These are phyloP conservation scores for Rhizopogon vesiculosus DNA, from an alignment of 768 basidiomycete species.

Conservation along the genomic window DNA sequence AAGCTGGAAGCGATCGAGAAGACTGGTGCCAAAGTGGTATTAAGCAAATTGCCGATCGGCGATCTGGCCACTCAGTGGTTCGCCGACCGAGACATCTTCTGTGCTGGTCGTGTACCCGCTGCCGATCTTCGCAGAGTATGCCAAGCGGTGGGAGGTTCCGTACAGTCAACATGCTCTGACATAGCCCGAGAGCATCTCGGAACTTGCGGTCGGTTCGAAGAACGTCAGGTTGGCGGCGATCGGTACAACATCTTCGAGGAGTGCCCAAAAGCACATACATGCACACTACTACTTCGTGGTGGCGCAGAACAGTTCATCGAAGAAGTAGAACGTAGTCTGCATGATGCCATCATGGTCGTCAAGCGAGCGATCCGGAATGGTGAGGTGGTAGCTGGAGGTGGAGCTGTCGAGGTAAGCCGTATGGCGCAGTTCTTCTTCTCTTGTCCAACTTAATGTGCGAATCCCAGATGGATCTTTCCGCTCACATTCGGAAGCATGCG, in stretches of 20 bases:
- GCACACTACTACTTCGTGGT: constrained; percentile 89
- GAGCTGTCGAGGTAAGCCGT: constrained; percentile 81
- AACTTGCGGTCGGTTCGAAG: constrained; percentile 89
- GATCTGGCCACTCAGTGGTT: constrained; percentile 99
- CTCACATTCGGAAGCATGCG: constrained; percentile 88
- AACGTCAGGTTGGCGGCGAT: constrained; percentile 95
- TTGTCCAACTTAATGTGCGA: neutral
- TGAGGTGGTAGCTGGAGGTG: constrained; percentile 95
- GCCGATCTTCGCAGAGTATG: constrained; percentile 91
- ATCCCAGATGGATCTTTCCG: constrained; percentile 92
- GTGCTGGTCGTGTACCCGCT: constrained; percentile 90
- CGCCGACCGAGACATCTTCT: constrained; percentile 98
- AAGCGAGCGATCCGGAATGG: constrained; percentile 95
- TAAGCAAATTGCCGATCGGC: constrained; percentile 97
- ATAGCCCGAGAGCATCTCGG: constrained; percentile 88
- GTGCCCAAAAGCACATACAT: constrained; percentile 92
- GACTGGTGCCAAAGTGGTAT: constrained; percentile 94
- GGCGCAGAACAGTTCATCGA: constrained; percentile 99
- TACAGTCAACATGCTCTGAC: constrained; percentile 95
- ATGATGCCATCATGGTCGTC: constrained; percentile 99
- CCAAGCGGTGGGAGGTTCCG: constrained; percentile 90
- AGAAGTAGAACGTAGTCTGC: constrained; percentile 94
- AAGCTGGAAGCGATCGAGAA: constrained; percentile 95
- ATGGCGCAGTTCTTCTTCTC: neutral
- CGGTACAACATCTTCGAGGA: constrained; percentile 93